phyloP scores from a whole-genome alignment of 2,329 filamentous ascomycete genomes.

The Trichoderma atrobrunneum region DNA sequence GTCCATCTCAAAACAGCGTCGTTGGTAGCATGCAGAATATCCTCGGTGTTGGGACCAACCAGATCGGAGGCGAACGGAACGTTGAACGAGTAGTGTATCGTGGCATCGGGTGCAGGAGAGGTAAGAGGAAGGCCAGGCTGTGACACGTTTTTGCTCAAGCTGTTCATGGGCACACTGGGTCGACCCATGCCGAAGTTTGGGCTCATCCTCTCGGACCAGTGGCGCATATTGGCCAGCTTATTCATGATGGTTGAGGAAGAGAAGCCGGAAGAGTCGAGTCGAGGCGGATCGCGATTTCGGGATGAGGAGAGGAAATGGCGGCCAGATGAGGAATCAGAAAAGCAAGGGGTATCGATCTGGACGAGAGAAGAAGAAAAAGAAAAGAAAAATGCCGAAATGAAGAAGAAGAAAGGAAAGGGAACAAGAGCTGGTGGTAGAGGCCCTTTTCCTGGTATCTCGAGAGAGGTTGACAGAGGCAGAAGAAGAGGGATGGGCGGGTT shows the following conservation, averaged over 20 bases:
- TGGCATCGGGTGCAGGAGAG: slow-evolving; percentile 68
- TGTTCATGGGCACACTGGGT: slow-evolving; percentile 55
- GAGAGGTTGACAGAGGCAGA: slow-evolving; percentile 3
- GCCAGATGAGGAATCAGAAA: slow-evolving; percentile 25
- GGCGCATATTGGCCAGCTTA: slow-evolving; percentile 69
- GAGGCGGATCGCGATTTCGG: neutral
- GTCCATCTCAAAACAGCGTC: slow-evolving; percentile 91
- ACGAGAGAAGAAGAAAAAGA: slow-evolving; percentile 16
- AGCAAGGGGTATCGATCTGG: slow-evolving; percentile 28
- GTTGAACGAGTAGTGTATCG: slow-evolving; percentile 94
- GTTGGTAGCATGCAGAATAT: slow-evolving; percentile 88
- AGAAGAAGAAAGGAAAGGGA: slow-evolving; percentile 24
- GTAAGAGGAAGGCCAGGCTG: slow-evolving; percentile 56
- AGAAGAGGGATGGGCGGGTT: slow-evolving; percentile 20
- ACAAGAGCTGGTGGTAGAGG: slow-evolving; percentile 21
- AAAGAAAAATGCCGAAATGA: slow-evolving; percentile 24
- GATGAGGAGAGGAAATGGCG: slow-evolving; percentile 25
- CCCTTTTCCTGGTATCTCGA: slow-evolving; percentile 21
- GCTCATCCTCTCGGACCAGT: slow-evolving; percentile 69
- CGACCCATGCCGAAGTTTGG: slow-evolving; percentile 65
- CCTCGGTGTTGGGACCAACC: slow-evolving; percentile 86
- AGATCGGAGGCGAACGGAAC: slow-evolving; percentile 93
- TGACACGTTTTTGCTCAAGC: slow-evolving; percentile 54
- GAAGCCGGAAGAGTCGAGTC: slow-evolving; percentile 7
- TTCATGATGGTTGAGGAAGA: slow-evolving; percentile 53